Conservation (phyloP, 305 asterid genomes). For the Fraxinus angustifolia region DNA sequence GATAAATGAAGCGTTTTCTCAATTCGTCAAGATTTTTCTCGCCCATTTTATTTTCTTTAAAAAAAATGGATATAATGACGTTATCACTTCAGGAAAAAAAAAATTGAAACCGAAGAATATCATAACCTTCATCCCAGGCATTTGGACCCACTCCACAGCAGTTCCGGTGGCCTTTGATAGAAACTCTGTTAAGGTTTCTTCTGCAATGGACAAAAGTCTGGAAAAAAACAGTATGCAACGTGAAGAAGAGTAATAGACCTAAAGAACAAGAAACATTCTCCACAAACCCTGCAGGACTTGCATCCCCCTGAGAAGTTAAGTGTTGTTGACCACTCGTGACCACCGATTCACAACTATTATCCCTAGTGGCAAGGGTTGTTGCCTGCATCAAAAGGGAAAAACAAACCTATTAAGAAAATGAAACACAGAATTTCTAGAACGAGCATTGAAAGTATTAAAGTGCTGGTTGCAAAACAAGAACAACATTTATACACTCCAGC, state of each 20-base stretch:
- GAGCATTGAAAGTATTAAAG: neutral
- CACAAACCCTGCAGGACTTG: slow-evolving; percentile 95
- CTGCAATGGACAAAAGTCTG: slow-evolving; percentile 97
- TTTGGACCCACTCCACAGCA: slow-evolving; percentile 99
- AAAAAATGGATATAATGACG: neutral
- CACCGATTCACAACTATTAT: slow-evolving; percentile 92
- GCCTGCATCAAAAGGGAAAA: slow-evolving; percentile 38
- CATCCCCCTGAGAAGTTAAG: slow-evolving; percentile 91
- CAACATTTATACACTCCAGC: neutral
- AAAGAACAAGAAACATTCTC: slow-evolving; percentile 25
- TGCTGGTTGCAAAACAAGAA: neutral
- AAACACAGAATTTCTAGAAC: neutral
- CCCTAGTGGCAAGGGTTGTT: slow-evolving; percentile 68
- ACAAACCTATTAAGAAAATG: neutral
- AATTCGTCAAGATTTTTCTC: neutral
- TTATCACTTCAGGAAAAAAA: neutral
- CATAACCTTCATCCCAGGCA: slow-evolving; percentile 99
- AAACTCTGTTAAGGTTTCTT: slow-evolving; percentile 99
- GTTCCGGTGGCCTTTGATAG: slow-evolving; percentile 99
- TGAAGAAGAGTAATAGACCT: neutral
- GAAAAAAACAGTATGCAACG: slow-evolving; percentile 10
- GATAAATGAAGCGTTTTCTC: neutral
- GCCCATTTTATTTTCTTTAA: neutral
- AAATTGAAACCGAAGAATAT: neutral
- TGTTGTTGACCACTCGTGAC: slow-evolving; percentile 92